Conservation (phyloP, 2,329 filamentous ascomycete species). For the Xylariaceae sp. region DNA sequence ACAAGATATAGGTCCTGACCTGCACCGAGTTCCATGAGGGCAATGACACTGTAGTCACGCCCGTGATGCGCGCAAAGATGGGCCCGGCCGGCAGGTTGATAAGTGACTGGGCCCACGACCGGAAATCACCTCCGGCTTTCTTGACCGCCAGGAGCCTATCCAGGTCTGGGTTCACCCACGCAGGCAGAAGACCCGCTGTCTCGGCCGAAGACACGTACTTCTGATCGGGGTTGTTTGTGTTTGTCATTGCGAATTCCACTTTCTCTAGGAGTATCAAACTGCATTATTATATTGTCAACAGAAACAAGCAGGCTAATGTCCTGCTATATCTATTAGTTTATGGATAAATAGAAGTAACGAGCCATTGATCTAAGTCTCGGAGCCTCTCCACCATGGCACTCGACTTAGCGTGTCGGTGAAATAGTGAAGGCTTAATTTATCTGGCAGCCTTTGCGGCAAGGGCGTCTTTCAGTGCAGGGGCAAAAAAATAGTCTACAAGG, state of each 20-base stretch:
- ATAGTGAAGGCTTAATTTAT: constrained; percentile 8
- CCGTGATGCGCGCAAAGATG: constrained; percentile 21
- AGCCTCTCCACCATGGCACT: constrained; percentile 17
- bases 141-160: constrained; percentile 18
- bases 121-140: constrained; percentile 6
- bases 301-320: background rate
- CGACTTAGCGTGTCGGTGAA: constrained; percentile 13
- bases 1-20: constrained; percentile 1
- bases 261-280: background rate
- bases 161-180: constrained; percentile 25
- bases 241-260: constrained; percentile 6
- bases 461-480: background rate
- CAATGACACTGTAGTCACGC: background rate
- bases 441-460: constrained; percentile 19
- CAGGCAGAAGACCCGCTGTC: constrained; percentile 6
- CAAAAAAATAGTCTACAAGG: background rate
- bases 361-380: constrained; percentile 12
- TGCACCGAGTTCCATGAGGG: constrained; percentile 19
- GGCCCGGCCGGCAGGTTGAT: constrained; percentile 23
- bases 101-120: constrained; percentile 19
- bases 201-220: constrained; percentile 1
- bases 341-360: constrained; percentile 13
- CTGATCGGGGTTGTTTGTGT: background rate
- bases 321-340: background rate
- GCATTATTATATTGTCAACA: background rate